Percentiles rank a stretch among this genome's conserved stretches.
Evolutionary conservation across 2,329 filamentous ascomycete genomes (phyloP).

Genomic region (Nigrospora oryzae): DNA sequence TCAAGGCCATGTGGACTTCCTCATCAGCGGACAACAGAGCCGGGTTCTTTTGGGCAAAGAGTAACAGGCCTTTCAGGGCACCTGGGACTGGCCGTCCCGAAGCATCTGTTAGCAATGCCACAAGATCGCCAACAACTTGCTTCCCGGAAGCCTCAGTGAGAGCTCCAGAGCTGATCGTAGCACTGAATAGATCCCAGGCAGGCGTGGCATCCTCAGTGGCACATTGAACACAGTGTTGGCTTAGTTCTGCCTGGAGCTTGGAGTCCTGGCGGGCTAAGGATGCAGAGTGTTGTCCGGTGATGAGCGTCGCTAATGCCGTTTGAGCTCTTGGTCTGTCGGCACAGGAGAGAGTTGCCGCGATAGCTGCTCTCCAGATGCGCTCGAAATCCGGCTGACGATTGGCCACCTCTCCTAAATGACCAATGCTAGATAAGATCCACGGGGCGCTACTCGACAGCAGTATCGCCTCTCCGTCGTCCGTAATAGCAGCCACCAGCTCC

Average conservation of each 20-base stretch:
- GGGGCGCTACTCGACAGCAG: slow-evolving; percentile 61
- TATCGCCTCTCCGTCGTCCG: slow-evolving; percentile 47
- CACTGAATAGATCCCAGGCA: slow-evolving; percentile 38
- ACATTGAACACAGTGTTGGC: slow-evolving; percentile 28
- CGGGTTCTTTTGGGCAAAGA: slow-evolving; percentile 35
- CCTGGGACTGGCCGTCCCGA: slow-evolving; percentile 13
- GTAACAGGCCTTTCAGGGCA: slow-evolving; percentile 36
- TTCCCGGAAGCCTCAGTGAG: slow-evolving; percentile 25
- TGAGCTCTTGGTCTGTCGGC: slow-evolving; percentile 19
- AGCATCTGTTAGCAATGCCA: slow-evolving; percentile 9
- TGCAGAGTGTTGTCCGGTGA: slow-evolving; percentile 34
- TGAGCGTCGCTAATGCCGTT: slow-evolving; percentile 31
- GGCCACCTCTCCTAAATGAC: slow-evolving; percentile 39
- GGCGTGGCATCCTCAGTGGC: slow-evolving; percentile 20
- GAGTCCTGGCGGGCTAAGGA: slow-evolving; percentile 27
- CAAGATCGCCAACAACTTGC: slow-evolving; percentile 24
- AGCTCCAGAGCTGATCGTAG: slow-evolving; percentile 32
- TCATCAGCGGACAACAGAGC: slow-evolving; percentile 35
- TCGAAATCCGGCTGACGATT: slow-evolving; percentile 27
- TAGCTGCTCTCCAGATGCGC: slow-evolving; percentile 35
- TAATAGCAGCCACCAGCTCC: slow-evolving; percentile 40
- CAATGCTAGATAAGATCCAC: slow-evolving; percentile 58
- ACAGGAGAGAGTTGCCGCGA: slow-evolving; percentile 28
- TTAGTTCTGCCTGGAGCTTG: slow-evolving; percentile 38
- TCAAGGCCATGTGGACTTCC: slow-evolving; percentile 36